Evolutionary conservation across 2,329 filamentous ascomycete genomes (phyloP), one percentile per base, ranked within the genome.

Genomic region (Eurotiales sp.): DNA sequence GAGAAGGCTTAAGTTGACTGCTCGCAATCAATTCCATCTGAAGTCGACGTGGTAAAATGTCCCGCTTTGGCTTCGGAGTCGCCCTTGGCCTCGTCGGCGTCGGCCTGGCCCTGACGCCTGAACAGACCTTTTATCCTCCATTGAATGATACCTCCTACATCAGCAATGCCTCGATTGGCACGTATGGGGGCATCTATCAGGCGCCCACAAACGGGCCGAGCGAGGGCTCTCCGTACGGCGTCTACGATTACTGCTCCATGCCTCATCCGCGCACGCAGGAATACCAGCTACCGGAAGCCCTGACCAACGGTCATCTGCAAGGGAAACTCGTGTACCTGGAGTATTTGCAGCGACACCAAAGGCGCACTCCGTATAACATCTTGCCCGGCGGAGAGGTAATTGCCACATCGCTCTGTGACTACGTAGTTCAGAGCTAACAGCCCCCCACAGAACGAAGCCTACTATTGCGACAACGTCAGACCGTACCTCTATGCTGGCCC

Each of bases 211-310:
- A 61, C 45, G 23, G 56, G 8, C 30, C 62, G 21, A 54, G 55
- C 15, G 29, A 54, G 1, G 46, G 46, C 8, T 47, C 60, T 10
- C 51, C 58, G 0, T 62, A 65, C n/a, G 65, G 66, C n/a, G 55
- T 51, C 22, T 72, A 72, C 50, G 62, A 71, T 46, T 72, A 71
- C 50, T 72, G 69, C 37, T 62, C 63, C 12, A 72, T 72, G 69
- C 69, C 69, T 10, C 69, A 72, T 59, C 69, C 69, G 2, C 65
- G 64, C 30, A 47, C 41, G 12, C 48, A 62, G 12, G 63, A 67
- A 22, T 72, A 72, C 42, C 21, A 58, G 4, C 52, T 65, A 8
- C 69, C 69, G 0, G 53, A 45, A 5, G 58, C 65, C 5, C 54
- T 71, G 7, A 53, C 52, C 5, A 61, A 65, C 8, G 59, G 61